Base-by-base conservation (phyloP, 1,284 basidiomycete species). In the Microbotryum saponariae region DNA sequence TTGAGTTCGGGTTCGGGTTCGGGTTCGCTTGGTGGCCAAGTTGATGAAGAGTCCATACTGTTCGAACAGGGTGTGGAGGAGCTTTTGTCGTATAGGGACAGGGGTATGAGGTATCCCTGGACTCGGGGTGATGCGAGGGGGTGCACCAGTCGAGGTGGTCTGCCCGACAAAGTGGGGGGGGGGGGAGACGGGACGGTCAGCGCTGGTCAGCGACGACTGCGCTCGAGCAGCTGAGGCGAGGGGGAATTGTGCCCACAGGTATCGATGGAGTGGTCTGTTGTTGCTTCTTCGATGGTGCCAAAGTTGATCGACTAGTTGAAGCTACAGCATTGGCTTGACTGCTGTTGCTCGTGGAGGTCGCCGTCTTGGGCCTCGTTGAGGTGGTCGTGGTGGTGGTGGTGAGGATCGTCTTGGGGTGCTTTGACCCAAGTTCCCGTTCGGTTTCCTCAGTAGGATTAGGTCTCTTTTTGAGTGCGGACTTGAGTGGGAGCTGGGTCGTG, bases 71-170 rank as follows among this genome's bases (percentile, higher is more conserved):
- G 77, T 81, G 49, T 51, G 61, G 55, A 68, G 48, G 69, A 72
- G 60, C 63, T 68, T 73, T 37, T 89, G 88, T 47, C 88, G 81
- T 50, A 85, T 83, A 3, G 83, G 81, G 51, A 88, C 69, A 0
- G 88, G 76, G 23, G 89, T 82, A 58, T 80, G 79, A 18, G 85
- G 86, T 60, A 80, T 79, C 0, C 84, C 84, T 7, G 85, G 79
- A 72, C 80, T 84, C 52, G 85, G 75, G 70, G 79, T 79, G 50
- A 90, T 79, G 42, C 85, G 71, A n/a, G 88, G 88, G 0, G 79
- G 81, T 27, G 85, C 31, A 31, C 31, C 85, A 53, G 78, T 78
- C 83, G 85, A 54, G 8, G 20, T 7, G 16, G 20, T 6, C 2
- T 16, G 23, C 6, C 14, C 16, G n/a, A 44, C 5, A 27, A 21